Conservation (phyloP, 495 filamentous ascomycete genomes). For the Lophium mytilinum region DNA sequence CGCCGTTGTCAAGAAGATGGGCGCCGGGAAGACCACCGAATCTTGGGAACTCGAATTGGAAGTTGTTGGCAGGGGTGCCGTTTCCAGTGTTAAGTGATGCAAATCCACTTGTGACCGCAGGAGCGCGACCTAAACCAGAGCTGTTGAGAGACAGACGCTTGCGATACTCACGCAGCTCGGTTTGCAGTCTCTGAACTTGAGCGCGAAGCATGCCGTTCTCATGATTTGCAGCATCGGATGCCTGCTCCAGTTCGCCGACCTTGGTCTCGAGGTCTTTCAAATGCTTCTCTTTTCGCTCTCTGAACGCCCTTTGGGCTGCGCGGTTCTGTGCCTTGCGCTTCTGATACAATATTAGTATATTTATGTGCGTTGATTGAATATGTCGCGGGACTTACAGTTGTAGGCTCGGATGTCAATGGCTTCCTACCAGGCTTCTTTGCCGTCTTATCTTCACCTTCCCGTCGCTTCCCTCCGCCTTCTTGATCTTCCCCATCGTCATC, state of each 20-base stretch:
- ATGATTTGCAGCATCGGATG: constrained; percentile 70
- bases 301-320: constrained; percentile 91
- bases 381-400: constrained; percentile 60
- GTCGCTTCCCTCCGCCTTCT: constrained; percentile 63
- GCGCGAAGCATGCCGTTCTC: constrained; percentile 80
- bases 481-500: constrained; percentile 48
- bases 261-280: constrained; percentile 93
- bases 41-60: constrained; percentile 90
- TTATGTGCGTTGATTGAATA: not conserved
- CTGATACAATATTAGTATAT: constrained; percentile 49
- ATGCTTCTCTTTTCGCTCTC: constrained; percentile 97
- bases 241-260: constrained; percentile 84
- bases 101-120: constrained; percentile 25
- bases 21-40: constrained; percentile 72
- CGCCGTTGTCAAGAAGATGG: constrained; percentile 47
- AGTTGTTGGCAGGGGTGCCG: constrained; percentile 49
- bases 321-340: constrained; percentile 99
- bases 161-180: constrained; percentile 81
- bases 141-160: constrained; percentile 64
- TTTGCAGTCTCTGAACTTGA: constrained; percentile 78
- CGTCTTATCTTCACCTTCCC: constrained; percentile 66
- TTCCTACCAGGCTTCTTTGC: constrained; percentile 96
- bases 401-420: constrained; percentile 89
- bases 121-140: constrained; percentile 38
- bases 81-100: constrained; percentile 9